A percentile compares a stretch with the other conserved stretches of the same genome.
Evolutionary conservation across 345 rosid genomes (phyloP).

Genomic region (Hypericum androsaemum): DNA sequence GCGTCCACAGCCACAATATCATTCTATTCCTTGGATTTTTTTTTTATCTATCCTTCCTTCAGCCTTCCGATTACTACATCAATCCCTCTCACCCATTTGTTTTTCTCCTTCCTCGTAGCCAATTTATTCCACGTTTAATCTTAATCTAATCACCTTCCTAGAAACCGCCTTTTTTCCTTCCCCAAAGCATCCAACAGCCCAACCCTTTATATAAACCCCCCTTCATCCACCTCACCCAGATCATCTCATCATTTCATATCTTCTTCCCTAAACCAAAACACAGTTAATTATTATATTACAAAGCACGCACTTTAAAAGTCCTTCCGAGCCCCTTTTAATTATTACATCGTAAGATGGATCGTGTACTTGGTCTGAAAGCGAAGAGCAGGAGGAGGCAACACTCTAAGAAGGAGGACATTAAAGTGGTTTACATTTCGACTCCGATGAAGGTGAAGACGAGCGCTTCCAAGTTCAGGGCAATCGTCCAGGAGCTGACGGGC

Average conservation of each 20-base stretch:
- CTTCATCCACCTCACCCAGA: constrained; percentile 1
- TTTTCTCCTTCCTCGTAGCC: background rate
- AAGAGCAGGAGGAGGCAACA: constrained; percentile 3
- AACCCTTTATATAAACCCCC: background rate
- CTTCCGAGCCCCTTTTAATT: background rate
- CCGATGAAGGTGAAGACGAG: constrained; percentile 69
- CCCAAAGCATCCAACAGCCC: background rate
- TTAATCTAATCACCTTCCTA: constrained; percentile 18
- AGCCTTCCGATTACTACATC: constrained; percentile 9
- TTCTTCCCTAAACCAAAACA: background rate
- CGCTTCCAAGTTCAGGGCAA: constrained; percentile 64
- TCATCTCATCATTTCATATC: background rate
- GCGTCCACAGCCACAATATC: no score
- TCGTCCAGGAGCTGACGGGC: constrained; percentile 82
- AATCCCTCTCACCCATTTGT: background rate
- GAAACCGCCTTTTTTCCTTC: constrained; percentile 16
- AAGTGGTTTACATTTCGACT: constrained; percentile 72
- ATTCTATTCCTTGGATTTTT: no score
- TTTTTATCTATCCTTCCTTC: constrained; percentile 6
- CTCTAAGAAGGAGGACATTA: constrained; percentile 30
- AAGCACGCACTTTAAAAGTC: background rate
- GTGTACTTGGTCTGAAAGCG: constrained; percentile 16
- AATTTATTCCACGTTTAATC: background rate
- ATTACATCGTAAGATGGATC: constrained; percentile 15
- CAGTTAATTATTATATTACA: background rate